Conservation (phyloP, 2,329 filamentous ascomycete genomes). For the Nigrospora oryzae region DNA sequence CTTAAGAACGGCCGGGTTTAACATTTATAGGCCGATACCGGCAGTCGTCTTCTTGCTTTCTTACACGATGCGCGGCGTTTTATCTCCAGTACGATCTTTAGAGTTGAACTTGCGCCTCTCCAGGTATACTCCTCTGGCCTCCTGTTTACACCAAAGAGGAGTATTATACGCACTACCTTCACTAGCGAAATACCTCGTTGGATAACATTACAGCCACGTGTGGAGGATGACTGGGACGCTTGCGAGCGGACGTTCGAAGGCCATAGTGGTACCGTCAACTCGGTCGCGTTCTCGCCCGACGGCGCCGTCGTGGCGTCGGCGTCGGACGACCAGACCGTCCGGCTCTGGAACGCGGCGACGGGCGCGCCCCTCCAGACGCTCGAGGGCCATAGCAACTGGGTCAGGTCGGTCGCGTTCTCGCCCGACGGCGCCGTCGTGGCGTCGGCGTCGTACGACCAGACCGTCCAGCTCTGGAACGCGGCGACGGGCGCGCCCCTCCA, state of each 20-base stretch:
- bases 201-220: constrained; percentile 6
- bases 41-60: constrained; percentile 6
- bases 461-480: no score
- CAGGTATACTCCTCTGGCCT: constrained; percentile 23
- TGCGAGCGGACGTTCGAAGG: constrained; percentile 10
- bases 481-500: no score
- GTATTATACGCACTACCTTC: constrained; percentile 14
- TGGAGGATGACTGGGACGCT: constrained; percentile 8
- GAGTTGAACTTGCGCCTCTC: constrained; percentile 18
- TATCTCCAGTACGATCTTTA: constrained; percentile 10
- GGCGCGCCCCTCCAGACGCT: no score
- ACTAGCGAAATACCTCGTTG: constrained; percentile 7
- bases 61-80: constrained; percentile 16
- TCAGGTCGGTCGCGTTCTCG: no score
- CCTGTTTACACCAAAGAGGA: constrained; percentile 19
- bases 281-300: no score
- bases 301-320: no score
- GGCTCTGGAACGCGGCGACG: no score
- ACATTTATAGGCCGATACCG: constrained; percentile 1
- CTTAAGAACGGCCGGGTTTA: not conserved
- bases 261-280: constrained; percentile 3
- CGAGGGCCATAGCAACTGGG: no score
- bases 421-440: no score
- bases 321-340: no score
- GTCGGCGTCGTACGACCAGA: no score